Evolutionary conservation across 345 rosid species (phyloP), one percentile per base, ranked within the genome.

Genomic region (Moricandia arvensis): DNA sequence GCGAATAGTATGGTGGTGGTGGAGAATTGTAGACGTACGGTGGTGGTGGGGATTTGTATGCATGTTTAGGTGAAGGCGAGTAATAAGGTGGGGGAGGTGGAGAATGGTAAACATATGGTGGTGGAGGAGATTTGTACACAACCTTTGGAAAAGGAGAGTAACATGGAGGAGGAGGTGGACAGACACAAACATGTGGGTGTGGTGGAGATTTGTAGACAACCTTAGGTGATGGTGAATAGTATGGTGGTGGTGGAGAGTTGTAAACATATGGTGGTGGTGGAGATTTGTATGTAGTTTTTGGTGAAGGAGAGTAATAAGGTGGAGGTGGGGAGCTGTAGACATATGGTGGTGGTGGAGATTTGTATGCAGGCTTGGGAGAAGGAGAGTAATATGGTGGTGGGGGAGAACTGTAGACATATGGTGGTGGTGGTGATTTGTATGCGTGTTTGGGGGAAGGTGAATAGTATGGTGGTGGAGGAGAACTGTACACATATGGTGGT

Each of bases 341-440:
- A 13, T 63, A 63, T 0, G 67, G 68, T 2, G 54, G 68, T 64
- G 68, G 68, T 64, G 68, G 54, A 24, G 68, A 41, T 55, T 55
- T 55, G 31, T 55, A 55, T 9, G 0, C 3, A 0, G 31, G 31
- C 5, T 58, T 58, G 0, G 34, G 62, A 0, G 62, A 58, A 0
- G 62, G 34, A 0, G 62, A 58, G 1, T 58, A 58, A 2, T 58
- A 58, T 5, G n/a, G n/a, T n/a, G n/a, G n/a, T n/a, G n/a, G n/a
- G n/a, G n/a, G n/a, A n/a, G n/a, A n/a, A n/a, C n/a, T n/a, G n/a
- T n/a, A n/a, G n/a, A n/a, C n/a, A n/a, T n/a, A n/a, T n/a, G n/a
- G n/a, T n/a, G n/a, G n/a, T n/a, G n/a, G n/a, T n/a, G n/a, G n/a
- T n/a, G n/a, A n/a, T n/a, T n/a, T n/a, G n/a, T n/a, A n/a, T n/a